Evolutionary conservation across 2,329 filamentous ascomycete genomes (phyloP), one percentile per base, ranked within the genome.

Genomic region (Ophiocordyceps unilateralis): DNA sequence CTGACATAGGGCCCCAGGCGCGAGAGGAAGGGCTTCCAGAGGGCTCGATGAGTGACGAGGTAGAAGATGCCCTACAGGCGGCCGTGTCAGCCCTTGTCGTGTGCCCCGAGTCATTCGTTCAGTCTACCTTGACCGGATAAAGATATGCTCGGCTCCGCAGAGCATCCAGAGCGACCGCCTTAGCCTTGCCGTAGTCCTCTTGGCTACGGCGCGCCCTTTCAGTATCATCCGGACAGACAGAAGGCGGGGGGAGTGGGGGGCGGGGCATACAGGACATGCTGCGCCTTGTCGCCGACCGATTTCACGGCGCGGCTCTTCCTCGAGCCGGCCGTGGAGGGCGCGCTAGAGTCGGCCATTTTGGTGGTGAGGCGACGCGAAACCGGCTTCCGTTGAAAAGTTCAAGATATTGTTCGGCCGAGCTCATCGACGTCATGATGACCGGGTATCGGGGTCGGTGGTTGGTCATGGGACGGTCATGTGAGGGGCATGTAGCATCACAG

Each of bases 111-210:
- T 22, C n/a, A 4, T 22, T 22, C n/a, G 7, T 10, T 32, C 7
- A 28, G 43, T 47, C 26, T 56, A 72, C 70, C 67, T 73, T 87
- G 61, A 95, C 70, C 22, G 89, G 89, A 61, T 94, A 95, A 48
- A 93, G 61, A 57, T 91, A 94, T 21, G 87, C 76, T 41, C 78
- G 76, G 49, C 86, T 93, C 52, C 70, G 76, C 42, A 78, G 74
- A 26, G 85, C 83, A 53, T 85, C 76, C 36, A 70, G 63, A 37
- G 84, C 69, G 32, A 87, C 66, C 15, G 61, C 61, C 50, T 68
- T 76, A 44, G 83, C 73, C 48, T 78, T 76, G 47, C 74, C 69
- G 44, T 79, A 78, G 55, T 95, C 88, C 50, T 88, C 78, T 48
- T 75, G 67, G 38, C 74, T 78, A 48, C 36, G 19, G 5, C 24